Base-by-base conservation (phyloP, 805 yeast species). In the Candida ovalis region DNA sequence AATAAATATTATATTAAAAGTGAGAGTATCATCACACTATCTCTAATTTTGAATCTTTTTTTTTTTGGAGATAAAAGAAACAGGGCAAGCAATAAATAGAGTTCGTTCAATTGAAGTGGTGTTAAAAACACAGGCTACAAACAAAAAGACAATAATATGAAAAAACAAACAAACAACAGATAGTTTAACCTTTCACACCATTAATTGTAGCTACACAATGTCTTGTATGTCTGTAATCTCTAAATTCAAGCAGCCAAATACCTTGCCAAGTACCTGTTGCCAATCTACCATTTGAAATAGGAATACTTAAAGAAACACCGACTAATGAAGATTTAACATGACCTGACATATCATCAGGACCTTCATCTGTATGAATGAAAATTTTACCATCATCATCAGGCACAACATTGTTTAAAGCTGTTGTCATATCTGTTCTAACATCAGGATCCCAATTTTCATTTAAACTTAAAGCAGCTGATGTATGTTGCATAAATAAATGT, bases 231-330 rank as follows among this genome's bases (percentile, higher is more conserved):
- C 70, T 67, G 63, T 79, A 75, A 41, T 73, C 72, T 57, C 95
- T 74, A 66, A 88, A 87, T 62, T 87, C 95, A 59, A 86, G 72
- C 43, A 84, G 70, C 73, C 86, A 87, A 38, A 88, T 76, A 0
- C 94, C 95, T 62, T 87, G 95, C 95, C 95, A 88, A 0, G 94
- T 87, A 1, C 95, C 95, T 0, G 83, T 73, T 1, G 82, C 84
- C 47, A 87, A 67, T 30, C 71, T 62, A 1, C 95, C 95, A 57
- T 86, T 77, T 21, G 74, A 62, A 43, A 87, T 86, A 1, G 95
- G 95, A 39, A 87, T 79, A 3, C 78, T 71, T 24, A 87, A 67
- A 3, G 80, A 73, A 7, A 80, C 84, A 18, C 95, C 94, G 9
- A 84, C 75, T 42, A 75, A 50, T 2, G 79, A 67, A 18, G 86